phyloP scores from a whole-genome alignment of 495 filamentous ascomycete species.

The Apiosordaria backusii region DNA sequence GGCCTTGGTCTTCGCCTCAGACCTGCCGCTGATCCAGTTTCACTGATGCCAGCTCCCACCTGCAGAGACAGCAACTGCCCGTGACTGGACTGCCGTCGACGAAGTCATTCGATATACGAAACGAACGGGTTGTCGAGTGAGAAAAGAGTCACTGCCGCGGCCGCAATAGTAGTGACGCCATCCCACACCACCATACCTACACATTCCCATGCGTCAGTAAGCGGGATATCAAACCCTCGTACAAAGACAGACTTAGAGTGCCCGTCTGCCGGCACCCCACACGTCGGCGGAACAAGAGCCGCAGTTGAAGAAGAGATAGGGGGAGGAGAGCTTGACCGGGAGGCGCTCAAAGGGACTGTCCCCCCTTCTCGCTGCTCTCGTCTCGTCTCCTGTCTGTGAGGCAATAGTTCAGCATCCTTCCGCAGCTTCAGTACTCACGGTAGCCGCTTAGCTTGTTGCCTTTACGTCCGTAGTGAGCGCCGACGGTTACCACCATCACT shows the following conservation, averaged over 20 bases:
- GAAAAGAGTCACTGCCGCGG: not conserved
- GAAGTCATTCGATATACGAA: not conserved
- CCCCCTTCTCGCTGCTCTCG: not conserved
- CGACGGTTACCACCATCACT: not conserved
- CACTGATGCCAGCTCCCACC: constrained; percentile 8
- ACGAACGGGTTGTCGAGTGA: not conserved
- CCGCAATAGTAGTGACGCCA: constrained; percentile 1
- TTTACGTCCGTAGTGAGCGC: not conserved
- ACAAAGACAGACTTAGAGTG: constrained; percentile 6
- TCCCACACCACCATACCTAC: not conserved
- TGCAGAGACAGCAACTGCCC: constrained; percentile 2
- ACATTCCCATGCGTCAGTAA: not conserved
- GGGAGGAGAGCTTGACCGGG: not conserved
- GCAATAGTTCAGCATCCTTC: not conserved
- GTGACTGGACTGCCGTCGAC: not conserved
- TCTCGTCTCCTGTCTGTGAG: not conserved
- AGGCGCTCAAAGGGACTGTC: not conserved
- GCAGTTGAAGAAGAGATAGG: not conserved
- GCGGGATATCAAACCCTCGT: not conserved
- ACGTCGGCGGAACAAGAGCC: not conserved
- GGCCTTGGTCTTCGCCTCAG: constrained; percentile 4
- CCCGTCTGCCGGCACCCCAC: constrained; percentile 4
- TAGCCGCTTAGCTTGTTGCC: not conserved
- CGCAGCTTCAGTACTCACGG: not conserved
- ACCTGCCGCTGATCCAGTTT: constrained; percentile 8